These are phyloP conservation scores for Solanum chiquidenum DNA, from an alignment of 257 asterid genomes.

Conservation along the genomic window DNA sequence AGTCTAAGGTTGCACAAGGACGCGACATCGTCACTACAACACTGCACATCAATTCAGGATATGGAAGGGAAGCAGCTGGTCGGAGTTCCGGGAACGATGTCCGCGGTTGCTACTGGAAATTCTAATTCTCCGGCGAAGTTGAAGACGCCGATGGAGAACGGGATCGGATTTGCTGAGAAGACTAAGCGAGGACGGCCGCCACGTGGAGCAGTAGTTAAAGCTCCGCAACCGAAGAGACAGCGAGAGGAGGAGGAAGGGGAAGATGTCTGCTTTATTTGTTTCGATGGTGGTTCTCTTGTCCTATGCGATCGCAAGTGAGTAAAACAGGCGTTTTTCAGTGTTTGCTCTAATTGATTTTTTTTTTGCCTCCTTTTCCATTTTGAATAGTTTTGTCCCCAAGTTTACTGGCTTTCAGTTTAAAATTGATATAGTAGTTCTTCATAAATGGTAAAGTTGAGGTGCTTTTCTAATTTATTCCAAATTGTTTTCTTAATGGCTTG, in stretches of 20 bases:
- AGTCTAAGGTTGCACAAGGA: constrained; percentile 31
- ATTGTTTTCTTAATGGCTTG: constrained; percentile 8
- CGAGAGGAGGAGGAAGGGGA: constrained; percentile 55
- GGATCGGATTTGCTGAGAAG: constrained; percentile 18
- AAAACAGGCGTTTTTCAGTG: not conserved
- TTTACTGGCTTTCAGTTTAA: not conserved
- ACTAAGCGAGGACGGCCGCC: constrained; percentile 73
- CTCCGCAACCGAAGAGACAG: constrained; percentile 26
- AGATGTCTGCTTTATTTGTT: constrained; percentile 94
- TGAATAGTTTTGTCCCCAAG: not conserved
- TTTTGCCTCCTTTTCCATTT: not conserved
- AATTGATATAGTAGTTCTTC: not conserved
- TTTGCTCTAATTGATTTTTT: not conserved
- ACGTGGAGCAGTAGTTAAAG: constrained; percentile 33
- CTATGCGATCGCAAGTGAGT: constrained; percentile 96
- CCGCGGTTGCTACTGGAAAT: not conserved
- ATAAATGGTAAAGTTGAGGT: not conserved
- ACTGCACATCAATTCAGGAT: constrained; percentile 11
- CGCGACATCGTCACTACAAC: constrained; percentile 5
- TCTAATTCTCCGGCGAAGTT: not conserved
- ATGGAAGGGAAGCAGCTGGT: constrained; percentile 14
- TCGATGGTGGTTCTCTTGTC: constrained; percentile 87
- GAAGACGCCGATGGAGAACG: not conserved
- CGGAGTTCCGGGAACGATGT: constrained; percentile 8
- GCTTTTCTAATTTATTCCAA: not conserved